These are phyloP conservation scores for Cryptococcus wingfieldii DNA, from an alignment of 1,284 basidiomycete species.

Conservation along the genomic window DNA sequence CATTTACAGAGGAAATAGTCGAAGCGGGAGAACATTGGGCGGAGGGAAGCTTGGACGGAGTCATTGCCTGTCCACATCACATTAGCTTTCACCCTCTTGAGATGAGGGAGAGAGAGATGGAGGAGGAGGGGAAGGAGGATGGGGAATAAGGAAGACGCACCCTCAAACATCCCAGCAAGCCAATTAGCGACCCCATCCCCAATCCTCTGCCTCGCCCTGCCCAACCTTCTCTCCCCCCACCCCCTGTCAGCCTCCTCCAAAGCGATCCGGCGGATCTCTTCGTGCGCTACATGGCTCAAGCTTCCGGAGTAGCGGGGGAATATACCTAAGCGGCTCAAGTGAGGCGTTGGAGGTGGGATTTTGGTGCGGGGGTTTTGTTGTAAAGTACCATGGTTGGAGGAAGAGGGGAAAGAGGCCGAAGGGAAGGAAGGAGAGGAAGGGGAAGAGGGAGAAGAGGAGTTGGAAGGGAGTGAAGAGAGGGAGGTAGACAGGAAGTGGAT, in stretches of 20 bases:
- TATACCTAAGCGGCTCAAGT: slow-evolving; percentile 68
- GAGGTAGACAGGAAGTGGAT: slow-evolving; percentile 29
- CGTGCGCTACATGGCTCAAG: slow-evolving; percentile 75
- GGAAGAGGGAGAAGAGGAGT: slow-evolving; percentile 29
- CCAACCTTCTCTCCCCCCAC: slow-evolving; percentile 66
- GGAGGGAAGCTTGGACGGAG: slow-evolving; percentile 55
- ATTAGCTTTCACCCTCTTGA: not conserved
- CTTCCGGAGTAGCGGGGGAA: slow-evolving; percentile 79
- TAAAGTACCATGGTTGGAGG: slow-evolving; percentile 14
- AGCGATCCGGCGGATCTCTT: slow-evolving; percentile 72
- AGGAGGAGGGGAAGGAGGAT: too few relatives aligned
- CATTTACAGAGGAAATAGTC: slow-evolving; percentile 88
- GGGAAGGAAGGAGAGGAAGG: slow-evolving; percentile 25
- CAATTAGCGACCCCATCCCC: slow-evolving; percentile 70
- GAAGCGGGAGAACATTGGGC: slow-evolving; percentile 77
- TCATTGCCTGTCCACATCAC: slow-evolving; percentile 12
- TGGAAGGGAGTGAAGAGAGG: slow-evolving; percentile 24
- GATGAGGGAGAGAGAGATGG: too few relatives aligned
- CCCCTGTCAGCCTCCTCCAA: slow-evolving; percentile 61
- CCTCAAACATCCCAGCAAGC: slow-evolving; percentile 71
- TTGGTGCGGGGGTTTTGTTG: slow-evolving; percentile 8
- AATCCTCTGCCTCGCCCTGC: slow-evolving; percentile 67
- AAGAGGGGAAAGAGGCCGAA: slow-evolving; percentile 11
- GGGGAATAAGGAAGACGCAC: slow-evolving; percentile 16
- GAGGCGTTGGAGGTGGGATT: slow-evolving; percentile 31